phyloP scores from a whole-genome alignment of 2,329 filamentous ascomycete genomes.

The Tolypocladium inflatum region DNA sequence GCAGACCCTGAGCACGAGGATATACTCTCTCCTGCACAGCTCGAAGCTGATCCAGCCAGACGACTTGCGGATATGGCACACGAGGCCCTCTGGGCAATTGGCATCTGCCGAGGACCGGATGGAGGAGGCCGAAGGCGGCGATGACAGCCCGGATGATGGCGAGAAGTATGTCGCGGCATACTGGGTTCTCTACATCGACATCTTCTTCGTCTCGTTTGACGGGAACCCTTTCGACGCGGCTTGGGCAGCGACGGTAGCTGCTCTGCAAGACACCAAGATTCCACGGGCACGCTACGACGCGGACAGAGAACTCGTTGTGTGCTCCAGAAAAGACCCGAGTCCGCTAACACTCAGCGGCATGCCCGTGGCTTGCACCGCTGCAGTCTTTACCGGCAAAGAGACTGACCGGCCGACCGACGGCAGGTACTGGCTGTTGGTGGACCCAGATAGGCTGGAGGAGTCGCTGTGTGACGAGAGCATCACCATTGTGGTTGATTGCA shows the following conservation, averaged over 20 bases:
- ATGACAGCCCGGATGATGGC: conserved; percentile 19
- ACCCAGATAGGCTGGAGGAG: conserved; percentile 89
- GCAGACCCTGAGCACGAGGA: conserved; percentile 73
- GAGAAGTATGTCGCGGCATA: conserved; percentile 62
- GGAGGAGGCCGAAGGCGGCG: conserved; percentile 24
- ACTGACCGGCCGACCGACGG: conserved; percentile 32
- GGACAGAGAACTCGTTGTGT: conserved; percentile 71
- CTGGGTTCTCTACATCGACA: conserved; percentile 90
- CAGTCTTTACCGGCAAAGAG: conserved; percentile 63
- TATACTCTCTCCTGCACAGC: conserved; percentile 67
- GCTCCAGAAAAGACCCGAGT: conserved; percentile 48
- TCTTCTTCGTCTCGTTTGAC: conserved; percentile 89
- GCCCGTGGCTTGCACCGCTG: conserved; percentile 70
- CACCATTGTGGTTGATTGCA: conserved; percentile 68
- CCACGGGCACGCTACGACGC: conserved; percentile 76
- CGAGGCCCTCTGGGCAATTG: conserved; percentile 36
- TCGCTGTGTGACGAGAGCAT: conserved; percentile 71
- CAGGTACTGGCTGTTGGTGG: conserved; percentile 68
- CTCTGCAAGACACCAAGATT: conserved; percentile 66
- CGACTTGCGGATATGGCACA: conserved; percentile 66
- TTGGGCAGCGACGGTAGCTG: conserved; percentile 76
- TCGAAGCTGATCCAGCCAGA: conserved; percentile 56
- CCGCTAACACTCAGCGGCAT: conserved; percentile 52
- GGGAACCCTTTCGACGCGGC: conserved; percentile 88
- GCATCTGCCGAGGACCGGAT: conserved; percentile 34